Conservation (phyloP, 2,329 filamentous ascomycete genomes). For the Stemphylium vesicarium region DNA sequence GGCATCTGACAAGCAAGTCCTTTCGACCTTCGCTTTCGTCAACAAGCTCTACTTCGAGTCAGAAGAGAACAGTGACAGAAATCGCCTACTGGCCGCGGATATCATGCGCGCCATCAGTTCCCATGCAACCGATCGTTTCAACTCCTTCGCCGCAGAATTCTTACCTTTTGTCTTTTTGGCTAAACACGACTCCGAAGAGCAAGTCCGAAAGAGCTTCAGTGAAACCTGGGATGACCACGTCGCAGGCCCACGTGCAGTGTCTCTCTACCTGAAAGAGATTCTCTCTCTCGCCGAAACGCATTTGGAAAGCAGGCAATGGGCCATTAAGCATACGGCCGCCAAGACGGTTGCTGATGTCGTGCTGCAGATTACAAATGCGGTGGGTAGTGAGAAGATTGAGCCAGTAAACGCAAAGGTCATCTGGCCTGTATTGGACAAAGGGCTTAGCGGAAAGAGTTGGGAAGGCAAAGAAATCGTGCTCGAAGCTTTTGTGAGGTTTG, state of each 20-base stretch:
- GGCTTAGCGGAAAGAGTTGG: conserved; percentile 88
- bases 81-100: conserved; percentile 78
- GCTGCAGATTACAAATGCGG: conserved; percentile 64
- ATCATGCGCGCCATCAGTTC: conserved; percentile 84
- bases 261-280: conserved; percentile 86
- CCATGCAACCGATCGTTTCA: conserved; percentile 87
- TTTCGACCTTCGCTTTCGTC: conserved; percentile 61
- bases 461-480: conserved; percentile 87
- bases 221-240: conserved; percentile 92
- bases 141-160: conserved; percentile 73
- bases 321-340: conserved; percentile 85
- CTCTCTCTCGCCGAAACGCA: conserved; percentile 69
- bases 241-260: conserved; percentile 79
- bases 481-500: conserved; percentile 78
- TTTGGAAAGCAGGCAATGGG: conserved; percentile 84
- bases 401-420: conserved; percentile 66
- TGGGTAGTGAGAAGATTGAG: conserved; percentile 65
- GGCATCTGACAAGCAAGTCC: conserved; percentile 64
- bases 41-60: conserved; percentile 79
- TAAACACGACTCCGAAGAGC: conserved; percentile 82
- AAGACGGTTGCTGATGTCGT: conserved; percentile 79
- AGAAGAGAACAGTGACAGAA: conserved; percentile 75
- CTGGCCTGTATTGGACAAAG: conserved; percentile 85
- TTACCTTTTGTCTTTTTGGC: conserved; percentile 89
- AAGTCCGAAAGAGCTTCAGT: conserved; percentile 78